Conservation (phyloP, 805 yeast genomes). For the Wickerhamiella shivajii region DNA sequence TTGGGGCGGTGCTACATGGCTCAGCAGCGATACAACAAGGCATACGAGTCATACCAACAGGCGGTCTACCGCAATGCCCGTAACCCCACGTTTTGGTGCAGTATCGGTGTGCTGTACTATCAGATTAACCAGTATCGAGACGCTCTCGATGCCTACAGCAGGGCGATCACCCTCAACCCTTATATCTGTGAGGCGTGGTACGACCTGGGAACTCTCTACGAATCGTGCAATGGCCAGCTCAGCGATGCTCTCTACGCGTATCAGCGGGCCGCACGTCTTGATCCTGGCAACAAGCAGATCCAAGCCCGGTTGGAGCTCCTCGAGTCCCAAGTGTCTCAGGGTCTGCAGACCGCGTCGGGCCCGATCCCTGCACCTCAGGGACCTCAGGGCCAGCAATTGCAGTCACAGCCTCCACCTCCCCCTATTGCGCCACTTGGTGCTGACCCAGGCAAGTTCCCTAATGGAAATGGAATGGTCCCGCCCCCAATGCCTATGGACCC, state of each 20-base stretch:
- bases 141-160: constrained; percentile 92
- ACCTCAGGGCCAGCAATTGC: constrained; percentile 10
- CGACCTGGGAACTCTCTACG: constrained; percentile 92
- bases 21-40: constrained; percentile 84
- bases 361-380: constrained; percentile 11
- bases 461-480: not conserved
- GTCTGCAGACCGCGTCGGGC: constrained; percentile 41
- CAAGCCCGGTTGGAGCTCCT: constrained; percentile 83
- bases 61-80: constrained; percentile 94
- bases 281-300: constrained; percentile 88
- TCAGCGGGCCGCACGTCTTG: constrained; percentile 88
- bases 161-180: constrained; percentile 92
- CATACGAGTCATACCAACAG: constrained; percentile 96
- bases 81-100: constrained; percentile 97
- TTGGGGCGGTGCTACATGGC: constrained; percentile 96
- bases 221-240: constrained; percentile 91
- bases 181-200: constrained; percentile 97
- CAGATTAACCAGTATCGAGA: constrained; percentile 93
- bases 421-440: constrained; percentile 4
- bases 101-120: constrained; percentile 88
- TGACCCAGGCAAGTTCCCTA: constrained; percentile 1
- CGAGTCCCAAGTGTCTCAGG: constrained; percentile 33
- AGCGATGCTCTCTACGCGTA: constrained; percentile 94
- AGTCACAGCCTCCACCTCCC: constrained; percentile 6
- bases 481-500: constrained; percentile 5